Conservation (phyloP, 2,329 filamentous ascomycete genomes). For the Myriosclerotinia curreyana region DNA sequence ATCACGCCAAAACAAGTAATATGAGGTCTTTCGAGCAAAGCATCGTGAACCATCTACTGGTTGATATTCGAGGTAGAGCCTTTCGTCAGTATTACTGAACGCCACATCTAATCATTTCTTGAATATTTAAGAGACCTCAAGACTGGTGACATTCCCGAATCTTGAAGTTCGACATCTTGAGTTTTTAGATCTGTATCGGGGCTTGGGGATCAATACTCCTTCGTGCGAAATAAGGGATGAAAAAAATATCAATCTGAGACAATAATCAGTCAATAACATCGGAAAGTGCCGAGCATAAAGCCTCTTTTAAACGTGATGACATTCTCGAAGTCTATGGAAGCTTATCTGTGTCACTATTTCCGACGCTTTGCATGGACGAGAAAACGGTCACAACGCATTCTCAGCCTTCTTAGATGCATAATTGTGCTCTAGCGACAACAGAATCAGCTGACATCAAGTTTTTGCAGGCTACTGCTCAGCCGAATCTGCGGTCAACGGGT, state of each 20-base stretch:
- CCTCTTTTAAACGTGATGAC: too few relatives aligned
- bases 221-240: neutral
- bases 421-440: neutral
- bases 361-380: neutral
- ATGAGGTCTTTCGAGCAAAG: neutral
- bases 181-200: neutral
- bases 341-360: neutral
- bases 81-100: neutral
- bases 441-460: neutral
- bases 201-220: too few relatives aligned
- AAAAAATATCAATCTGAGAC: neutral
- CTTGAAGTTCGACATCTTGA: neutral
- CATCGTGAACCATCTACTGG: neutral
- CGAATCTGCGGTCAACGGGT: neutral
- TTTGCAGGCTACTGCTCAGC: neutral
- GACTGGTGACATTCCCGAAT: neutral
- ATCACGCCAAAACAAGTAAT: neutral
- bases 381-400: neutral
- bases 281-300: too few relatives aligned
- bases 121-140: neutral
- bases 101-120: neutral
- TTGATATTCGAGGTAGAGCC: too few relatives aligned
- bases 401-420: neutral
- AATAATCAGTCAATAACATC: too few relatives aligned
- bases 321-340: too few relatives aligned